Evolutionary conservation across 345 rosid genomes (phyloP), one percentile per base, ranked within the genome.

Genomic region (Microcos paniculata): DNA sequence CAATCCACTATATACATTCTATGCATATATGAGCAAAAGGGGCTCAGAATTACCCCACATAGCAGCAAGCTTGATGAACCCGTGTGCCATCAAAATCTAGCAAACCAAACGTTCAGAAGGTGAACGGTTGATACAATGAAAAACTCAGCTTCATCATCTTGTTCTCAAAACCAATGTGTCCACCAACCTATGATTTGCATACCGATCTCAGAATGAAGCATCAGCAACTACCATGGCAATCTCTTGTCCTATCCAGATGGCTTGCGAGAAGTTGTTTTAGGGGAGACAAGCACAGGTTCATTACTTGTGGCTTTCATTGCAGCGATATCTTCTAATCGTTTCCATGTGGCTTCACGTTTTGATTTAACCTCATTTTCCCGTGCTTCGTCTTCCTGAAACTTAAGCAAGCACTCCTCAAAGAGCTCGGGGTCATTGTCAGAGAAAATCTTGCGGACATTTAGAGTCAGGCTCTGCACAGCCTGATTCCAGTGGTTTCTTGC

Each of bases 401-500:
- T 87, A 55, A 77, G 83, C 80, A 81, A 78, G 73, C 94, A 90
- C 78, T 93, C 94, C 79, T 91, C 94, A 63, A 87, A 91, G 33
- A 91, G 89, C 72, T 90, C 94, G 10, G 83, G 87, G 79, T 93
- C 98, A 63, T 75, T 67, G n/a, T 91, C 94, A 46, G 88, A 82
- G 87, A 91, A 92, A 81, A 89, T 86, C 81, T 91, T 92, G 63
- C 88, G 89, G 62, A 92, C 91, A 23, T 92, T 90, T 73, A 89
- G 72, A 0, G 97, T 92, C 87, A 90, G 73, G 78, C 96, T 92
- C 82, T 82, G 92, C 28, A 92, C 96, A 31, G 91, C 96, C 77
- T 87, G 96, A 79, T 88, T 92, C 97, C 97, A 92, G 79, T 92
- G 97, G 71, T 80, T 78, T 74, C 84, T 87, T 8, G 91, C 84